phyloP scores from a whole-genome alignment of 73 alveolate species.

The Paramecium sexaurelia region DNA sequence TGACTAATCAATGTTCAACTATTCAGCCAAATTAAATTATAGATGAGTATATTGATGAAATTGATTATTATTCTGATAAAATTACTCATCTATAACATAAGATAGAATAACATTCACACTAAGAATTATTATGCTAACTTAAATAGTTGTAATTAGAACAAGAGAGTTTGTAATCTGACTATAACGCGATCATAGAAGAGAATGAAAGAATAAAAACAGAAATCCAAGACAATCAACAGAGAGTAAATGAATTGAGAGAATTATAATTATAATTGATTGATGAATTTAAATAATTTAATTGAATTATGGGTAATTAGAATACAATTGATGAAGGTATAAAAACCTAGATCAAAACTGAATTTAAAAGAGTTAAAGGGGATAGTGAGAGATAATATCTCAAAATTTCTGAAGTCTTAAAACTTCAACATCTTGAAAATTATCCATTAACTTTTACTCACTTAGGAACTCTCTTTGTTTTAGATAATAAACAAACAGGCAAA shows the following conservation, averaged over 20 bases:
- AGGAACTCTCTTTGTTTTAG: conserved; percentile 88
- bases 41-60: conserved; percentile 2
- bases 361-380: conserved; percentile 67
- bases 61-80: neutral
- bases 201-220: neutral
- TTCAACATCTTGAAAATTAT: conserved; percentile 84
- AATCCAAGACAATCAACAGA: neutral
- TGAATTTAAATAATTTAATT: conserved; percentile 21
- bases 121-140: neutral
- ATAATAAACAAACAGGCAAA: conserved; percentile 90
- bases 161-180: neutral
- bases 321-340: conserved; percentile 35
- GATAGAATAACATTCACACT: neutral
- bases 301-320: conserved; percentile 42
- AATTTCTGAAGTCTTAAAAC: conserved; percentile 70
- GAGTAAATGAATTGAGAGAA: conserved; percentile 40
- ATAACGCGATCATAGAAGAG: neutral
- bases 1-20: neutral
- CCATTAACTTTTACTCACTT: conserved; percentile 85
- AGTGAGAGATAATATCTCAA: conserved; percentile 73
- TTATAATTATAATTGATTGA: conserved; percentile 35
- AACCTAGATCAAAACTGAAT: conserved; percentile 57
- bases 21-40: neutral
- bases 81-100: neutral
- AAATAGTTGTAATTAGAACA: neutral